Evolutionary conservation across 805 yeast species (phyloP), one percentile per base, ranked within the genome.

Genomic region (Metschnikowia koreensis): DNA sequence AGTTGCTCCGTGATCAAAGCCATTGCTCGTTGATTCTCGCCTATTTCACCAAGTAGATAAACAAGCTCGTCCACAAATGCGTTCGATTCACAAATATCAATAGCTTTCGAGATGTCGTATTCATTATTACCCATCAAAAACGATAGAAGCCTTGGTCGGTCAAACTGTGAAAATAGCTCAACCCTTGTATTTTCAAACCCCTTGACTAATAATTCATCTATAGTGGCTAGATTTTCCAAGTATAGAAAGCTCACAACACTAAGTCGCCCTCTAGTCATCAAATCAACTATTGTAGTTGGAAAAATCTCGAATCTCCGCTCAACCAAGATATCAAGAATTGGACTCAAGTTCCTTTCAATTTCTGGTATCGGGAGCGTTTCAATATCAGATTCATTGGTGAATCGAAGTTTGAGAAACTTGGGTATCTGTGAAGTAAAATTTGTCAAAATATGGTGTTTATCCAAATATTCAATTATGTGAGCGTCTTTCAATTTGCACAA

Each of bases 41-140:
- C 98, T 27, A 88, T 84, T 60, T 83, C 82, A 5, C 96, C 96
- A 54, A 89, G 76, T 31, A 94, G 68, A 61, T 82, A 91, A 0
- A 94, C 96, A 39, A 91, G 73, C 61, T 93, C 98, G 39, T 85
- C 82, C 39, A 76, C 77, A 39, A 79, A 76, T 1, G 76, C 75
- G 22, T 76, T 70, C 10, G 64, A 52, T 53, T 83, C 83, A 60
- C 96, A 89, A 1, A 86, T 65, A 12, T 70, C 66, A n/a, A 92
- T 81, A 0, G 97, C 96, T 33, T 65, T 59, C 40, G 83, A 87
- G 41, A 91, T 80, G 54, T 87, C 80, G 64, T 86, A 87, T 58
- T 85, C 81, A 28, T 76, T 77, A 54, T 82, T 81, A 44, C 72
- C 74, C 58, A 78, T 79, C 52, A 93, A 69, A 64, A 84, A 91